A percentile compares a stretch with the other conserved stretches of the same genome.
These are phyloP conservation scores for Meyerozyma sp. DNA, from an alignment of 1,139 yeast species.

Conservation along the genomic window DNA sequence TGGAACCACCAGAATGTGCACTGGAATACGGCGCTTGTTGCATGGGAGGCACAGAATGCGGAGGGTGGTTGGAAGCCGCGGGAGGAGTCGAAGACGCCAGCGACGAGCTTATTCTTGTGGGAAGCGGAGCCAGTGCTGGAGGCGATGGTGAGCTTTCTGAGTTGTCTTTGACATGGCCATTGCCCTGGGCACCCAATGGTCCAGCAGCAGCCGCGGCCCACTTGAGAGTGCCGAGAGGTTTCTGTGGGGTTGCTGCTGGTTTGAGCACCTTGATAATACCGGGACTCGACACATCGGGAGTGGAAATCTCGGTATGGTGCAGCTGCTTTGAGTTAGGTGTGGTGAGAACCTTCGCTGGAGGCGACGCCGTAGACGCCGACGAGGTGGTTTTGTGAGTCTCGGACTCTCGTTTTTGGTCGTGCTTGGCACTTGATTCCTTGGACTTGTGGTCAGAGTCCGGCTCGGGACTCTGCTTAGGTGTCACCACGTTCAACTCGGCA, in stretches of 20 bases:
- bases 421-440: neutral
- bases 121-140: neutral
- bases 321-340: neutral
- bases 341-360: neutral
- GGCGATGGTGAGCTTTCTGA: neutral
- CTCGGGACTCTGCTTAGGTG: neutral
- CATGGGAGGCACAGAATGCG: neutral
- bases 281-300: neutral
- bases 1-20: neutral
- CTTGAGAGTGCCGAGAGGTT: slow-evolving; percentile 59
- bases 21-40: neutral
- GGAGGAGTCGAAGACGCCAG: neutral
- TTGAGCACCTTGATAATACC: slow-evolving; percentile 43
- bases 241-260: slow-evolving; percentile 65
- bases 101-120: neutral
- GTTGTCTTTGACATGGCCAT: neutral
- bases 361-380: neutral
- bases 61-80: slow-evolving; percentile 2
- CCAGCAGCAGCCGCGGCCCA: slow-evolving; percentile 69
- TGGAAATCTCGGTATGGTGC: neutral
- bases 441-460: neutral
- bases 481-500: neutral
- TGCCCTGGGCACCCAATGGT: neutral
- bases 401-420: neutral
- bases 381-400: neutral